These are phyloP conservation scores for Heimioporus sp. DNA, from an alignment of 768 basidiomycete genomes.

Conservation along the genomic window DNA sequence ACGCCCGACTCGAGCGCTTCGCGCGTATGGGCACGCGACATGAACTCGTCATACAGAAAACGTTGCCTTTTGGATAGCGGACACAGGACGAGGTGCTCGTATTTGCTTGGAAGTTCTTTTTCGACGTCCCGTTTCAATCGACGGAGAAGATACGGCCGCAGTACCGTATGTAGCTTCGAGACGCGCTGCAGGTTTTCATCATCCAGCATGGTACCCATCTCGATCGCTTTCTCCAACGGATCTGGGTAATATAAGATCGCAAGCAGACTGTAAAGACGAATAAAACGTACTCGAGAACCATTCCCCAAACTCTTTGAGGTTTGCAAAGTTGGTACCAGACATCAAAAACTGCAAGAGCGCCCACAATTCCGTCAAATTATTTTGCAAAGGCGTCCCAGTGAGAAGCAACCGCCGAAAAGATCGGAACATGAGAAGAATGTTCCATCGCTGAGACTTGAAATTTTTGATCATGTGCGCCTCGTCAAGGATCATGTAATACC, in stretches of 20 bases:
- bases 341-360: constrained; percentile 92
- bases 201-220: constrained; percentile 72
- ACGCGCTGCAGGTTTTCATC: constrained; percentile 85
- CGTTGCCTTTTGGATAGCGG: constrained; percentile 88
- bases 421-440: constrained; percentile 83
- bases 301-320: constrained; percentile 89
- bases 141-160: constrained; percentile 94
- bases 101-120: constrained; percentile 91
- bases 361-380: constrained; percentile 96
- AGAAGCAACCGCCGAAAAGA: constrained; percentile 84
- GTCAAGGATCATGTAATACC: constrained; percentile 96
- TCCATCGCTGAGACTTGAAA: constrained; percentile 93
- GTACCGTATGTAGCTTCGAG: constrained; percentile 84
- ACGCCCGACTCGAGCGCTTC: constrained; percentile 82
- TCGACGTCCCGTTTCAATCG: constrained; percentile 98
- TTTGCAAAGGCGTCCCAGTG: constrained; percentile 95
- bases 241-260: constrained; percentile 44
- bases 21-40: constrained; percentile 82
- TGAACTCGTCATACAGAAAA: constrained; percentile 96
- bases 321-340: constrained; percentile 85
- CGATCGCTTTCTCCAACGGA: constrained; percentile 92
- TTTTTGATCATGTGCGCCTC: constrained; percentile 99
- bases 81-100: constrained; percentile 86
- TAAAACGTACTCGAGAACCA: constrained; percentile 88
- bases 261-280: background rate